Conservation (phyloP, 306 rosid genomes). For the Prunus dulcis region DNA sequence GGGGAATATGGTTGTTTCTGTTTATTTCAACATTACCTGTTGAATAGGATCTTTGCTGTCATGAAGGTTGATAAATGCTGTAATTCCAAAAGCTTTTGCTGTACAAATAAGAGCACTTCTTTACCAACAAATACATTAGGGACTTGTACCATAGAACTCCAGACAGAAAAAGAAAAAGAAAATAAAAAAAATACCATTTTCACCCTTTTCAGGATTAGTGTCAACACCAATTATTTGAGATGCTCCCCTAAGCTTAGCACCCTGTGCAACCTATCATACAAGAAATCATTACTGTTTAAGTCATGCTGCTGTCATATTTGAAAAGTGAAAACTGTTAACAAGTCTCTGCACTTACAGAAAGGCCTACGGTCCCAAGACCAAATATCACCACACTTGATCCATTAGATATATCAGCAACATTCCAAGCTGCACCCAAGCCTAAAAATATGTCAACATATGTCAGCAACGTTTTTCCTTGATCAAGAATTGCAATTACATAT, state of each 20-base stretch:
- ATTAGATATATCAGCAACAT: conserved; percentile 72
- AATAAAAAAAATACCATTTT: conserved; percentile 43
- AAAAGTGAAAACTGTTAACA: conserved; percentile 8
- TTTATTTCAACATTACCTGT: conserved; percentile 46
- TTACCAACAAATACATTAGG: background rate
- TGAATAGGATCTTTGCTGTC: conserved; percentile 59
- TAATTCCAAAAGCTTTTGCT: conserved; percentile 87
- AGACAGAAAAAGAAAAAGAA: background rate
- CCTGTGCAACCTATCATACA: conserved; percentile 75
- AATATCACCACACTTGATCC: conserved; percentile 92
- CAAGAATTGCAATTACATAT: background rate
- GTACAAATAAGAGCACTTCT: conserved; percentile 34
- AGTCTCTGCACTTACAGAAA: conserved; percentile 62
- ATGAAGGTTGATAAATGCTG: conserved; percentile 66
- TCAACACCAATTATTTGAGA: conserved; percentile 84
- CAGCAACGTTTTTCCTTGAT: conserved; percentile 5
- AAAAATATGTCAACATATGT: conserved; percentile 22
- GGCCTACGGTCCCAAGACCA: conserved; percentile 98
- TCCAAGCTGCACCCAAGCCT: conserved; percentile 98
- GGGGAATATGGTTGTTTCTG: background rate
- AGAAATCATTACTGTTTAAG: conserved; percentile 8
- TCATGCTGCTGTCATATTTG: conserved; percentile 8
- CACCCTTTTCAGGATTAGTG: conserved; percentile 68
- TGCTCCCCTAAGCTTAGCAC: conserved; percentile 82
- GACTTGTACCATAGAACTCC: conserved; percentile 6